Percentiles rank a stretch among this genome's conserved stretches.
These are phyloP conservation scores for Fagopyrum esculentum DNA, from an alignment of 148 eudicot species.

Conservation along the genomic window DNA sequence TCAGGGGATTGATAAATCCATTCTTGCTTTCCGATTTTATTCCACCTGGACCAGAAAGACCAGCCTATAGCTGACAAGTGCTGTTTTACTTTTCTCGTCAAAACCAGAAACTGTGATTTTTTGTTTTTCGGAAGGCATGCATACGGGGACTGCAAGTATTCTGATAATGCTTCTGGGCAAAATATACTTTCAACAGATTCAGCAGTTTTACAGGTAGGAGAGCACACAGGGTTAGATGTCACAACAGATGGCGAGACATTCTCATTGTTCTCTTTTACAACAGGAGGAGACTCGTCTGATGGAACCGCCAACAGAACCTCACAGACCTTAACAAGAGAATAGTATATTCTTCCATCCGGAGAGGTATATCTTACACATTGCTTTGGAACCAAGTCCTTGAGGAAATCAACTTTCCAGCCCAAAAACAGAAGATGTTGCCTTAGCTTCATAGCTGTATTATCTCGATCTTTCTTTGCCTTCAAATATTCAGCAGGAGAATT, in stretches of 20 bases:
- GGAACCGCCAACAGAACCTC: slow-evolving; percentile 1
- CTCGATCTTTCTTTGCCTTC: background rate
- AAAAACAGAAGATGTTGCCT: slow-evolving; percentile 52
- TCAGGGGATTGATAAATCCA: slow-evolving; percentile 46
- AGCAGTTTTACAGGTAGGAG: slow-evolving; percentile 9
- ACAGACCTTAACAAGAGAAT: slow-evolving; percentile 30
- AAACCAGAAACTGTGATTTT: background rate
- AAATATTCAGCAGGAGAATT: slow-evolving; percentile 29
- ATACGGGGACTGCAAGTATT: slow-evolving; percentile 22
- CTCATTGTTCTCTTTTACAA: slow-evolving; percentile 14
- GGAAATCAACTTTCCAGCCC: slow-evolving; percentile 59
- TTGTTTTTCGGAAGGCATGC: background rate
- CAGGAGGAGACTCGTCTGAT: slow-evolving; percentile 14
- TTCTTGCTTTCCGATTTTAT: slow-evolving; percentile 17
- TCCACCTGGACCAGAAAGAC: slow-evolving; percentile 24
- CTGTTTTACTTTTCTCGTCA: slow-evolving; percentile 34
- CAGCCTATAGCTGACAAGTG: slow-evolving; percentile 69
- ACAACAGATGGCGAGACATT: background rate
- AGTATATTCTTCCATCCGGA: slow-evolving; percentile 34
- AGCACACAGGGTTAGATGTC: slow-evolving; percentile 14
- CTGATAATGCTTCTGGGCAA: slow-evolving; percentile 45
- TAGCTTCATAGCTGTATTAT: background rate
- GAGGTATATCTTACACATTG: slow-evolving; percentile 33
- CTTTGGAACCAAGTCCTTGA: background rate
- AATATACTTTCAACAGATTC: slow-evolving; percentile 24